Conservation (phyloP, 306 rosid genomes). For the Styphnolobium japonicum region DNA sequence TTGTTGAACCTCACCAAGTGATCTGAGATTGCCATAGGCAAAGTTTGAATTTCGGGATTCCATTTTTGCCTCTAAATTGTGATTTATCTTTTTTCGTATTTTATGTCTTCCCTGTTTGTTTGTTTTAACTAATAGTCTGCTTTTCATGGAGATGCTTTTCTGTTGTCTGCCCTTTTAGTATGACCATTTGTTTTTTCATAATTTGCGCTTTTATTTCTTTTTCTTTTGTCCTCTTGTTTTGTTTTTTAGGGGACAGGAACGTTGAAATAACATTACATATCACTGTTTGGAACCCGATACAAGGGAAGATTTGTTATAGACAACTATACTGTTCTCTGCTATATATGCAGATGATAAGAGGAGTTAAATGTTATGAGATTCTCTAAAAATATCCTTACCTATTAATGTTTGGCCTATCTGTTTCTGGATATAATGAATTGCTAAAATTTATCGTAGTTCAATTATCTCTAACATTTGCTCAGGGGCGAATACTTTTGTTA, state of each 20-base stretch:
- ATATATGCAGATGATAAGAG: background rate
- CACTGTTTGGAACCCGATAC: background rate
- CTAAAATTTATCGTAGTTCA: background rate
- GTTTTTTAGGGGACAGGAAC: background rate
- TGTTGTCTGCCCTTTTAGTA: background rate
- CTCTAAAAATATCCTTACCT: background rate
- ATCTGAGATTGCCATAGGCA: background rate
- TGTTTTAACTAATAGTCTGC: background rate
- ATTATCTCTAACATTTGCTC: background rate
- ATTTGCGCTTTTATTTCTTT: background rate
- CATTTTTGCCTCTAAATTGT: background rate
- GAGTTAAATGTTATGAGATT: background rate
- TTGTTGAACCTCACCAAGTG: background rate
- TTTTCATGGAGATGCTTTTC: background rate
- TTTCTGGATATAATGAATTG: background rate
- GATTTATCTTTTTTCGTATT: background rate
- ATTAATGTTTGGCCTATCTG: background rate
- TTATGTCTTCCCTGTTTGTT: background rate
- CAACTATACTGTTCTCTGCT: conserved; percentile 1
- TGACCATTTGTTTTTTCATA: background rate
- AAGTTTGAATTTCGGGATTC: background rate
- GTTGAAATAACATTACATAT: conserved; percentile 3
- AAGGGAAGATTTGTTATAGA: background rate
- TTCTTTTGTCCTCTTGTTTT: background rate
- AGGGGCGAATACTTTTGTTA: background rate